phyloP scores from a whole-genome alignment of 371 early-diverging fungal genomes.

The Blakeslea trispora region DNA sequence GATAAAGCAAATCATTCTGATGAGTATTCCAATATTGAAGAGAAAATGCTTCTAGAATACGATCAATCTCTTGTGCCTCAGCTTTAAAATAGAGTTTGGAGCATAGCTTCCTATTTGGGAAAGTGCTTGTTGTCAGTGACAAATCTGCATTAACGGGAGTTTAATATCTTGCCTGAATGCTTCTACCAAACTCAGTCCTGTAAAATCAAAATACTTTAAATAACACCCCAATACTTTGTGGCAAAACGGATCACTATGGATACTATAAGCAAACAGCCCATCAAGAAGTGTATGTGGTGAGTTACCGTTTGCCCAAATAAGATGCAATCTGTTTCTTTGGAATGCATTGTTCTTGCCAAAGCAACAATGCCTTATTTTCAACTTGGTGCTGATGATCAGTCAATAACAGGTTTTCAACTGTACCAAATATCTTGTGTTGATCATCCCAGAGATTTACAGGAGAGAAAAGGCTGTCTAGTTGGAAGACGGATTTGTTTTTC shows the following conservation, averaged over 20 bases:
- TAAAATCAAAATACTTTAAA: slow-evolving; percentile 76
- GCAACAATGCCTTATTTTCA: slow-evolving; percentile 5
- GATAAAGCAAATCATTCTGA: slow-evolving; percentile 39
- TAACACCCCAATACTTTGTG: slow-evolving; percentile 45
- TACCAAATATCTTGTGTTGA: slow-evolving; percentile 20
- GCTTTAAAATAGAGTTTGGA: slow-evolving; percentile 73
- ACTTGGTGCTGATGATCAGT: slow-evolving; percentile 5
- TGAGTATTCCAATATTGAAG: slow-evolving; percentile 76
- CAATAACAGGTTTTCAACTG: slow-evolving; percentile 17
- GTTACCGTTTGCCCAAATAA: slow-evolving; percentile 39
- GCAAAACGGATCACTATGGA: slow-evolving; percentile 48
- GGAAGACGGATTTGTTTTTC: slow-evolving; percentile 33
- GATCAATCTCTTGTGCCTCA: slow-evolving; percentile 87
- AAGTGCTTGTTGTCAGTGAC: background rate
- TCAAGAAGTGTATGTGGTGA: too few relatives aligned
- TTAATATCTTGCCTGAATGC: slow-evolving; percentile 63
- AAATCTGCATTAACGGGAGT: too few relatives aligned
- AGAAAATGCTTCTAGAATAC: slow-evolving; percentile 79
- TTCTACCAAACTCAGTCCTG: slow-evolving; percentile 62
- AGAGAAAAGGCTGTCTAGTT: slow-evolving; percentile 22
- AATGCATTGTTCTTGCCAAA: slow-evolving; percentile 34
- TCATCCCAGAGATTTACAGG: slow-evolving; percentile 15
- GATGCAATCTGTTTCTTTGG: slow-evolving; percentile 28
- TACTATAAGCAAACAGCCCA: too few relatives aligned
- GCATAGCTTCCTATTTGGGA: slow-evolving; percentile 48